Evolutionary conservation across 768 basidiomycete genomes (phyloP).

Genomic region (Boletales sp.): DNA sequence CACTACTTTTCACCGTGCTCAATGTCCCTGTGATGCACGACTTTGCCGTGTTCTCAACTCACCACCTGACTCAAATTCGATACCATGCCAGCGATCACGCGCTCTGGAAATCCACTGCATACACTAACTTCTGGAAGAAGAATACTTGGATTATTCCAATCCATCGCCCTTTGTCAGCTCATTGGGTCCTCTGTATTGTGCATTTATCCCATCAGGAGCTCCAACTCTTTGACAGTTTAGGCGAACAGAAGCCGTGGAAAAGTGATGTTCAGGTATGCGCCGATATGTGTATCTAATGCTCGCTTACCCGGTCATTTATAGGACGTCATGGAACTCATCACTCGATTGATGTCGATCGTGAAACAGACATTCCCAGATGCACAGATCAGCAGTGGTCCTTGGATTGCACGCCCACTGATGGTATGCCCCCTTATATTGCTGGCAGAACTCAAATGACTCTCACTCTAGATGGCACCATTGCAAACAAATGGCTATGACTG

Average conservation of each 20-base stretch:
- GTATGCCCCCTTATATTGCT: too few species aligned
- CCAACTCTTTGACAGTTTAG: conserved; percentile 13
- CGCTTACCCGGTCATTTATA: too few species aligned
- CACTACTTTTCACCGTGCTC: conserved; percentile 1
- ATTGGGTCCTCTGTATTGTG: conserved; percentile 34
- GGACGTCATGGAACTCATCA: too few species aligned
- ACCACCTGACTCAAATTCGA: conserved; percentile 2
- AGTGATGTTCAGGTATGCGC: background rate
- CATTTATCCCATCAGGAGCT: conserved; percentile 3
- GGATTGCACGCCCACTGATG: too few species aligned
- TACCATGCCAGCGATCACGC: conserved; percentile 4
- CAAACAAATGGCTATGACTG: too few species aligned
- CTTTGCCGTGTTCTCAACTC: conserved; percentile 4
- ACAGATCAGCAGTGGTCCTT: too few species aligned
- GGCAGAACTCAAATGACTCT: too few species aligned
- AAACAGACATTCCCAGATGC: too few species aligned
- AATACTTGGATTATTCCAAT: conserved; percentile 37
- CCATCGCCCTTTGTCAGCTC: conserved; percentile 21
- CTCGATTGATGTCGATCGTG: too few species aligned
- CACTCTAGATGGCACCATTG: too few species aligned
- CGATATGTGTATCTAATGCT: background rate
- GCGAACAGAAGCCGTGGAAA: conserved; percentile 2
- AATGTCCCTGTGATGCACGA: background rate
- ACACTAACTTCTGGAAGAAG: conserved; percentile 28
- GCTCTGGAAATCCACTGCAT: conserved; percentile 14